Conservation (phyloP, 495 filamentous ascomycete genomes). For the Daldinia vernicosa region DNA sequence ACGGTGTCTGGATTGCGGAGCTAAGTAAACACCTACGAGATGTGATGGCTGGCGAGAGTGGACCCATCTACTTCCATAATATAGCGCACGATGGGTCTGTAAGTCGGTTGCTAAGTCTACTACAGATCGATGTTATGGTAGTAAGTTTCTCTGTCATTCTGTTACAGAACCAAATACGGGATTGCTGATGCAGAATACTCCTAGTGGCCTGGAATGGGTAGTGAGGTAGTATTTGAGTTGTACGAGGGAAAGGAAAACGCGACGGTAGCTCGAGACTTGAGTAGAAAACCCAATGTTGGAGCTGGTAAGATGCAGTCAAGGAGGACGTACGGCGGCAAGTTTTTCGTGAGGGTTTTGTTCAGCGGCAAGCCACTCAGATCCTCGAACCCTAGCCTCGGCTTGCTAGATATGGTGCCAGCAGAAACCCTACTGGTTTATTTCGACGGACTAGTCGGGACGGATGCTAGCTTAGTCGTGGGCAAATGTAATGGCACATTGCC, state of each 20-base stretch:
- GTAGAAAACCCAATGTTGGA: background rate
- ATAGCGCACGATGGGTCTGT: constrained; percentile 76
- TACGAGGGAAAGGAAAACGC: constrained; percentile 50
- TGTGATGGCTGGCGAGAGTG: constrained; percentile 47
- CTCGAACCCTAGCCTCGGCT: constrained; percentile 65
- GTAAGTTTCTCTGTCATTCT: constrained; percentile 11
- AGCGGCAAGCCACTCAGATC: constrained; percentile 67
- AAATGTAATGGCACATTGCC: constrained; percentile 43
- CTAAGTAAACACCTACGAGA: constrained; percentile 66
- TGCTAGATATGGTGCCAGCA: constrained; percentile 69
- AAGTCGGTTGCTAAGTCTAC: constrained; percentile 65
- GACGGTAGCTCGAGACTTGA: background rate
- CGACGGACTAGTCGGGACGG: constrained; percentile 66
- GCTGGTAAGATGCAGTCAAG: constrained; percentile 47
- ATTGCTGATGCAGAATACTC: constrained; percentile 10
- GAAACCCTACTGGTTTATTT: constrained; percentile 69
- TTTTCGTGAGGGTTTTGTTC: constrained; percentile 69
- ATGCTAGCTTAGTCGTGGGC: constrained; percentile 55
- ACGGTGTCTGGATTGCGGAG: constrained; percentile 72
- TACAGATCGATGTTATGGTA: constrained; percentile 73
- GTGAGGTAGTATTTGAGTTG: constrained; percentile 74
- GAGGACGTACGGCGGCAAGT: constrained; percentile 21
- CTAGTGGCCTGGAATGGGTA: constrained; percentile 75
- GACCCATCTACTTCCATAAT: constrained; percentile 68
- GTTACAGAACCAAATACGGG: background rate